Evolutionary conservation across 139 green algal genomes (phyloP).

Genomic region (Tetraselmis striata): DNA sequence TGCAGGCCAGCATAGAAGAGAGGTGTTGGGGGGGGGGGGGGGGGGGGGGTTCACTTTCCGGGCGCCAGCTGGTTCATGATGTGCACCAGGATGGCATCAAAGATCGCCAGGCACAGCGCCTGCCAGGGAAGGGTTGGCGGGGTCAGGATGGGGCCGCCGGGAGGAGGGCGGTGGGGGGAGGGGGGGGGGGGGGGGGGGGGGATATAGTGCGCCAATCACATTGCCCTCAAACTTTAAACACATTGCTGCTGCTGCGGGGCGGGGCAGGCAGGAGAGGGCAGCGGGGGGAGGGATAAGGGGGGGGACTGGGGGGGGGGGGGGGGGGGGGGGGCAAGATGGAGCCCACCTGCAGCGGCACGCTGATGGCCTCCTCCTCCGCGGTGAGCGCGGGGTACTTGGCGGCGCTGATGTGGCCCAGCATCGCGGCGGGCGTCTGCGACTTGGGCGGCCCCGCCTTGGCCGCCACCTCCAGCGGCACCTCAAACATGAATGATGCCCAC

Average conservation of each 20-base stretch:
- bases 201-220: no score
- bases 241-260: no score
- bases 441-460: constrained; percentile 1
- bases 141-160: no score
- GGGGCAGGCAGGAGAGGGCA: no score
- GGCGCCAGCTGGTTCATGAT: constrained; percentile 9
- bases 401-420: constrained; percentile 5
- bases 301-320: no score
- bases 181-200: no score
- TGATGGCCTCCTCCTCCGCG: constrained; percentile 3
- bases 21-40: background rate
- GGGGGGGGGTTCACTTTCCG: background rate
- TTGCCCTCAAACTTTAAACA: no score
- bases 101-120: constrained; percentile 1
- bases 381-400: constrained; percentile 18
- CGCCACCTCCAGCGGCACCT: background rate
- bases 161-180: no score
- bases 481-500: constrained; percentile 18
- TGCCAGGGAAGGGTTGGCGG: no score
- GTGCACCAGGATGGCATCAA: constrained; percentile 16
- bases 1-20: no score
- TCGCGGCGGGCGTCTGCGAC: background rate
- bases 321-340: no score
- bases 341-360: constrained; percentile 15
- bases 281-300: no score